Conservation (phyloP, 805 yeast species). For the Saccharomycopsis selenospora region DNA sequence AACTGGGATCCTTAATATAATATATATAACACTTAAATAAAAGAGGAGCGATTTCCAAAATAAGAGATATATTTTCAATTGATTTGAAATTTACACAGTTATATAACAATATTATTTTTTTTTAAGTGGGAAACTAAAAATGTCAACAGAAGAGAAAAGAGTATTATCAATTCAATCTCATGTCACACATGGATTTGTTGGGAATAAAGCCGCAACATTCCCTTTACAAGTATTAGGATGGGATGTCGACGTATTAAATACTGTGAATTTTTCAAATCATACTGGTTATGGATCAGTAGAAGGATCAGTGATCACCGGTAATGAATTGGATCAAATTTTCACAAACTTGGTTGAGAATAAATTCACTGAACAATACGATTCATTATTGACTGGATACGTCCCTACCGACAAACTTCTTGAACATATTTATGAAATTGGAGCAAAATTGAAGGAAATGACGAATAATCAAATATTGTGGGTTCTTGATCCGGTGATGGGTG, state of each 20-base stretch:
- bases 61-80: no score
- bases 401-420: conserved; percentile 48
- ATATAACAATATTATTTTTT: no score
- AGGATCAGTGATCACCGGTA: conserved; percentile 40
- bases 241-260: conserved; percentile 88
- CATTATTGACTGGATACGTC: conserved; percentile 60
- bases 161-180: conserved; percentile 72
- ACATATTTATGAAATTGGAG: conserved; percentile 30
- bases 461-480: conserved; percentile 39
- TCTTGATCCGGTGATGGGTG: conserved; percentile 78
- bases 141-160: conserved; percentile 10
- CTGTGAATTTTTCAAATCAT: conserved; percentile 86
- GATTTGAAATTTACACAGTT: no score
- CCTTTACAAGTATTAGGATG: conserved; percentile 80
- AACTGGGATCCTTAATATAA: no score
- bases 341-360: conserved; percentile 31
- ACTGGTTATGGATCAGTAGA: conserved; percentile 69
- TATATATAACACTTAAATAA: no score
- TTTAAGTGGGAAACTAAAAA: no score
- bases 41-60: no score
- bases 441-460: conserved; percentile 34
- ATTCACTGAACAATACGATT: conserved; percentile 37
- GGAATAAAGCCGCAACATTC: conserved; percentile 84
- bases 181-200: conserved; percentile 94
- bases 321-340: conserved; percentile 34